phyloP scores from a whole-genome alignment of 768 basidiomycete species.

The Termitomyces sp. region DNA sequence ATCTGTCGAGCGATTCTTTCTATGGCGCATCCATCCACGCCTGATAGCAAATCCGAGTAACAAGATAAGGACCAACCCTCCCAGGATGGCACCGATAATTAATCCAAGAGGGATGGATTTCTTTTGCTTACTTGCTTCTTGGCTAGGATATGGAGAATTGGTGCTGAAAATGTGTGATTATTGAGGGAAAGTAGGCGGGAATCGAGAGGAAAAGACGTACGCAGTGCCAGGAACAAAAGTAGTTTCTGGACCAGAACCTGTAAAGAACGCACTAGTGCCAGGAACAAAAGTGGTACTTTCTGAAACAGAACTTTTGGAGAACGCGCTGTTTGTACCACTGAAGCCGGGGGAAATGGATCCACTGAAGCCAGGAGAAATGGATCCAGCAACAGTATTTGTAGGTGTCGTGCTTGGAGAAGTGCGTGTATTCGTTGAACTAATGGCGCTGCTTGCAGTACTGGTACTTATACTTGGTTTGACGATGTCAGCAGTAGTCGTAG shows the following conservation, averaged over 20 bases:
- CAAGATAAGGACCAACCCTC: neutral
- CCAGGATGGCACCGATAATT: neutral
- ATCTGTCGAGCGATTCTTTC: neutral
- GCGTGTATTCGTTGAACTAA: neutral
- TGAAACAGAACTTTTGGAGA: too few species aligned
- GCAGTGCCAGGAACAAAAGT: neutral
- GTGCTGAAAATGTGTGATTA: neutral
- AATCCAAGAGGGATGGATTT: neutral
- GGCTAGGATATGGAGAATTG: neutral
- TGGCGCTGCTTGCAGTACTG: neutral
- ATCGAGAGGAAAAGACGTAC: neutral
- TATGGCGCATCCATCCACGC: neutral
- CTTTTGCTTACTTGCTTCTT: neutral
- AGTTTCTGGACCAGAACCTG: too few species aligned
- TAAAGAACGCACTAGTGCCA: too few species aligned
- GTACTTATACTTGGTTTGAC: neutral
- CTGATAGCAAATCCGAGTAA: neutral
- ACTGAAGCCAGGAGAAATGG: too few species aligned
- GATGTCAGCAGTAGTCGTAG: neutral
- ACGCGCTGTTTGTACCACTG: neutral
- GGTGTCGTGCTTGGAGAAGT: too few species aligned
- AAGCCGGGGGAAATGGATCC: neutral
- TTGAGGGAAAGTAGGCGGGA: neutral
- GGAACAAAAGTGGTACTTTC: too few species aligned
- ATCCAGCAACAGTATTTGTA: too few species aligned